These are phyloP conservation scores for Parafenestella ontariensis DNA, from an alignment of 2,329 filamentous ascomycete genomes.

Conservation along the genomic window DNA sequence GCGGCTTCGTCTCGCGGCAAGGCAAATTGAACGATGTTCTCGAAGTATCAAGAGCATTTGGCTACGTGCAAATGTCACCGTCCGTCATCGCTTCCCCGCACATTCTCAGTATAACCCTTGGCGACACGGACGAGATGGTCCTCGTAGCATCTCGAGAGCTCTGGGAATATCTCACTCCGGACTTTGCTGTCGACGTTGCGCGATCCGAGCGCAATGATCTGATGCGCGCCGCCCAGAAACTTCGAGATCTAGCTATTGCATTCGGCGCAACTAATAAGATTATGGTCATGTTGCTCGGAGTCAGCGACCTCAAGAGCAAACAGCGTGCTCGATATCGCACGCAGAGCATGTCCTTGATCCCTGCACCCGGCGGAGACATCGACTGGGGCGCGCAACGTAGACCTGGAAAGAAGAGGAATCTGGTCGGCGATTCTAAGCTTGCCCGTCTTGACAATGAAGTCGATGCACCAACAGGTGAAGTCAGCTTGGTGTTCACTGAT, in stretches of 20 bases:
- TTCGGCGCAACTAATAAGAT: conserved; percentile 94
- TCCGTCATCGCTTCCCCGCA: conserved; percentile 91
- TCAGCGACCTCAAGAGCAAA: conserved; percentile 86
- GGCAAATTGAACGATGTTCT: conserved; percentile 92
- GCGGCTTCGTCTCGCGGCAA: conserved; percentile 93
- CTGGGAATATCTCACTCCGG: conserved; percentile 92
- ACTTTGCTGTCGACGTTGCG: conserved; percentile 90
- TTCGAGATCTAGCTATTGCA: conserved; percentile 92
- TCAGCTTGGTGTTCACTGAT: conserved; percentile 96
- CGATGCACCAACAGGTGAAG: conserved; percentile 85
- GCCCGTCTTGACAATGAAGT: conserved; percentile 89
- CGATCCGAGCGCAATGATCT: conserved; percentile 85
- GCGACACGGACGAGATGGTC: conserved; percentile 91
- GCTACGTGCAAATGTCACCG: conserved; percentile 91
- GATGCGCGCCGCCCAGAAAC: conserved; percentile 93
- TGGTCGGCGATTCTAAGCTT: conserved; percentile 81
- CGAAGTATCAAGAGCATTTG: conserved; percentile 92
- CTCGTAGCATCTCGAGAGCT: conserved; percentile 89
- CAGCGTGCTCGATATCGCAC: conserved; percentile 78
- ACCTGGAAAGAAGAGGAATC: conserved; percentile 64
- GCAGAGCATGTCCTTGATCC: conserved; percentile 84
- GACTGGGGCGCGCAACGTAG: conserved; percentile 71
- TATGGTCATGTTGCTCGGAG: conserved; percentile 98
- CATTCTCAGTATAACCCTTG: conserved; percentile 77
- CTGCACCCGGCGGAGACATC: conserved; percentile 71